These are phyloP conservation scores for Zoysia japonica DNA, from an alignment of 176 grass and related monocot genomes.

Conservation along the genomic window DNA sequence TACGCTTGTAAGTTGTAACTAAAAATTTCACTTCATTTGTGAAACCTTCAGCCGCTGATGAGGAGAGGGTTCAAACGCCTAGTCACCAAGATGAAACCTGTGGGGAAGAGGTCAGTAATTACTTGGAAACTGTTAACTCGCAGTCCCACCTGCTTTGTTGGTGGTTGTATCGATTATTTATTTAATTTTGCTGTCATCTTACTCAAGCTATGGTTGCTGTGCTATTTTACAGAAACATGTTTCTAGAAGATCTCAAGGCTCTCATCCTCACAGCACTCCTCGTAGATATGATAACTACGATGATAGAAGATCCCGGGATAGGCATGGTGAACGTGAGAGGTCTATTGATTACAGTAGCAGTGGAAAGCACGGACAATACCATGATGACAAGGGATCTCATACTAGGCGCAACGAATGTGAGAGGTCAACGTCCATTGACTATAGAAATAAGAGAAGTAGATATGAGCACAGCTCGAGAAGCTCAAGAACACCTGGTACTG, in stretches of 20 bases:
- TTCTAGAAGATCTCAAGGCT: slow-evolving; percentile 61
- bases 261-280: slow-evolving; percentile 38
- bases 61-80: slow-evolving; percentile 36
- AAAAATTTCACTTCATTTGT: slow-evolving; percentile 32
- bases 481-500: slow-evolving; percentile 72
- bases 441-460: slow-evolving; percentile 68
- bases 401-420: slow-evolving; percentile 50
- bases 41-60: slow-evolving; percentile 51
- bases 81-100: slow-evolving; percentile 37
- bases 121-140: slow-evolving; percentile 4
- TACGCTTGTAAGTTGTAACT: slow-evolving; percentile 15
- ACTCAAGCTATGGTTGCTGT: slow-evolving; percentile 8
- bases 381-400: slow-evolving; percentile 49
- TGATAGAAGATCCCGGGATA: slow-evolving; percentile 38
- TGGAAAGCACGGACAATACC: slow-evolving; percentile 57
- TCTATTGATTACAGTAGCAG: slow-evolving; percentile 45
- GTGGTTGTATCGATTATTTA: slow-evolving; percentile 8
- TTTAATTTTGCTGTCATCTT: slow-evolving; percentile 21
- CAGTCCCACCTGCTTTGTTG: slow-evolving; percentile 32
- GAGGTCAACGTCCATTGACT: slow-evolving; percentile 50
- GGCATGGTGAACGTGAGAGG: slow-evolving; percentile 41
- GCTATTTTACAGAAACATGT: slow-evolving; percentile 48
- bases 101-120: slow-evolving; percentile 52
- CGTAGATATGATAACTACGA: slow-evolving; percentile 46
- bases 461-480: slow-evolving; percentile 60